Base-by-base conservation (phyloP, 2,329 filamentous ascomycete genomes). In the Zymoseptoria tritici region DNA sequence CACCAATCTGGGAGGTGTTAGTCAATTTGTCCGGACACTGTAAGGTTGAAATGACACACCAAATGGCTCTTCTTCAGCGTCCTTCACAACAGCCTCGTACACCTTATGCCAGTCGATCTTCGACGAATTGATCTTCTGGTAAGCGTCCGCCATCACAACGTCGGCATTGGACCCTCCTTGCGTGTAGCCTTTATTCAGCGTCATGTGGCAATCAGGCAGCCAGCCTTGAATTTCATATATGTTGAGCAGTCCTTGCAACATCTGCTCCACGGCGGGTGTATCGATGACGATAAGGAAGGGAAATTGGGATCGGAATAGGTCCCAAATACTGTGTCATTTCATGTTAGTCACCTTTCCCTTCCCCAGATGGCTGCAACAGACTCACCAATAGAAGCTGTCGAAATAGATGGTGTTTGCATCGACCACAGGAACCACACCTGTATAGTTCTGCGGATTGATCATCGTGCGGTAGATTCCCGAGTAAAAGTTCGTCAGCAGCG, bases 131-230 rank as follows among this genome's bases (percentile, higher is more conserved):
- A 85, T 85, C 70, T 90, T 90, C 29, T 88, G 80, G 62, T 83
- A 90, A 0, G 87, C 87, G 67, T 90, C 87, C 2, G 87, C 87
- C 16, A 90, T 80, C 3, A 90, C 81, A 59, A 87, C 89, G 70
- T 90, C 87, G 3, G 83, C 82, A 67, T 89, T 89, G 11, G 82
- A 86, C 7, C 87, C 87, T 9, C 85, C 87, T 69, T 90, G 87
- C 0, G 84, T 83, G 16, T 83, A 82, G 9, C 87, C 87, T 62
- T 88, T 90, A 75, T 62, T 65, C 20, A 81, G 85, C 85, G 64
- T 61, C 64, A 91, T 90, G 42, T 87, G 82, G 64, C 87, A 90
- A 66, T 91, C 88, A 0, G 88, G 88, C 4, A 91, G 75, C 76
- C 85, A 90, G 0, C 88, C 88, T 64, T 86, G 80, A 60, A 89